phyloP scores from a whole-genome alignment of 2,329 filamentous ascomycete species.

The Microcera coccophila region DNA sequence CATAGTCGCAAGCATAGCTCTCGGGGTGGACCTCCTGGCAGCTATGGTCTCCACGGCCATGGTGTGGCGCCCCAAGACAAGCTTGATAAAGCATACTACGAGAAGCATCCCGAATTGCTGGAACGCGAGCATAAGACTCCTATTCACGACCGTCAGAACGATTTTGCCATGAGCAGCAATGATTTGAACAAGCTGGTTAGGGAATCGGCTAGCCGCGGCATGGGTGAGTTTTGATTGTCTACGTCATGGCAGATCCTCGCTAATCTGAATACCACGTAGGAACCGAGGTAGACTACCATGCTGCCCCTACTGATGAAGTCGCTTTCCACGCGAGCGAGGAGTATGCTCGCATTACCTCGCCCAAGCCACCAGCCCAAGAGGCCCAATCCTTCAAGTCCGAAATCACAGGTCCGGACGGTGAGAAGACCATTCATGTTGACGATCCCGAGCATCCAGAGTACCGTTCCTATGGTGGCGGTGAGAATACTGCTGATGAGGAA shows the following conservation, averaged over 20 bases:
- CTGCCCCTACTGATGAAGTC: slow-evolving; percentile 86
- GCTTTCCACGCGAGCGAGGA: slow-evolving; percentile 85
- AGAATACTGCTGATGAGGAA: slow-evolving; percentile 51
- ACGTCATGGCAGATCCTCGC: not conserved
- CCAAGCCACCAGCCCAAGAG: slow-evolving; percentile 42
- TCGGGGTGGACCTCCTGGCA: slow-evolving; percentile 70
- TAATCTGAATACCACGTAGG: slow-evolving; percentile 45
- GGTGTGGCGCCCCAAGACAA: slow-evolving; percentile 71
- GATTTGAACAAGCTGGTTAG: slow-evolving; percentile 88
- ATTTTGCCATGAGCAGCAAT: slow-evolving; percentile 84
- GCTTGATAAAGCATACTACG: slow-evolving; percentile 87
- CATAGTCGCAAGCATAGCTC: slow-evolving; percentile 73
- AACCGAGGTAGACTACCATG: slow-evolving; percentile 56
- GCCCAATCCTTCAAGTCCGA: slow-evolving; percentile 28
- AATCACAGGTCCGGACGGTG: slow-evolving; percentile 42
- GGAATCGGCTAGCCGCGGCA: slow-evolving; percentile 57
- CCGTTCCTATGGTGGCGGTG: slow-evolving; percentile 36
- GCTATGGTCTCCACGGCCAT: slow-evolving; percentile 90
- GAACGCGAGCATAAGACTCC: slow-evolving; percentile 66
- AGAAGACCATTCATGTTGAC: slow-evolving; percentile 70
- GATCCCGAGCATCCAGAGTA: slow-evolving; percentile 45
- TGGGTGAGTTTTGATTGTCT: slow-evolving; percentile 44
- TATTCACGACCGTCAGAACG: slow-evolving; percentile 54
- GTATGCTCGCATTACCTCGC: slow-evolving; percentile 72
- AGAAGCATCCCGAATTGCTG: slow-evolving; percentile 80